These are phyloP conservation scores for Metschnikowia drakensbergensis DNA, from an alignment of 805 yeast genomes.

Conservation along the genomic window DNA sequence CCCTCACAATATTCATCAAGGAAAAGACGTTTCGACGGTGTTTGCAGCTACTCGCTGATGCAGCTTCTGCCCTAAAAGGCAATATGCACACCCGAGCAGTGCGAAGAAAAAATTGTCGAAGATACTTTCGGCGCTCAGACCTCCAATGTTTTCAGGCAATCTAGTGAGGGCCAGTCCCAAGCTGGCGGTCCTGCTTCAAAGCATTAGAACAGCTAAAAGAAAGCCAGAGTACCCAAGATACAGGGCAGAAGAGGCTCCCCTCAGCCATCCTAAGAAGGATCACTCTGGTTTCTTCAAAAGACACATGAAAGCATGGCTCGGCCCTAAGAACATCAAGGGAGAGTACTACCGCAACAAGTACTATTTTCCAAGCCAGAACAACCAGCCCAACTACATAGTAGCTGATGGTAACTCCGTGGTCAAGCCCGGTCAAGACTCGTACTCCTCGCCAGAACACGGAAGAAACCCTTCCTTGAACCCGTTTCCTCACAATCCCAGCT, in stretches of 20 bases:
- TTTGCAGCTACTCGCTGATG: slow-evolving; percentile 2
- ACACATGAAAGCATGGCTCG: slow-evolving; percentile 70
- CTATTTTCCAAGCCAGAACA: slow-evolving; percentile 61
- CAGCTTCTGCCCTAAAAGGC: not conserved
- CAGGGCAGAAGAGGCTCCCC: slow-evolving; percentile 29
- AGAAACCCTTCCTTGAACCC: slow-evolving; percentile 54
- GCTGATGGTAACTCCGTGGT: slow-evolving; percentile 43
- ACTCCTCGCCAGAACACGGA: slow-evolving; percentile 11
- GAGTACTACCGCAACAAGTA: slow-evolving; percentile 76
- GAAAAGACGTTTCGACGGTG: not conserved
- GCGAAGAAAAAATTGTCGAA: slow-evolving; percentile 7
- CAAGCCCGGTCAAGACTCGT: slow-evolving; percentile 22
- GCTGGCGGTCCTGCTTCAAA: slow-evolving; percentile 17
- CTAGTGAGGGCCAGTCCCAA: slow-evolving; percentile 11
- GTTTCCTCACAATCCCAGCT: slow-evolving; percentile 71
- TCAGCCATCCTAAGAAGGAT: slow-evolving; percentile 34
- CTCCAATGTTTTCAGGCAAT: slow-evolving; percentile 13
- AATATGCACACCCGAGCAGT: slow-evolving; percentile 3
- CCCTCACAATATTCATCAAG: too few species aligned
- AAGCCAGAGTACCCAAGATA: slow-evolving; percentile 35
- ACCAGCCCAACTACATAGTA: slow-evolving; percentile 67
- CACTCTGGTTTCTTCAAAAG: slow-evolving; percentile 53
- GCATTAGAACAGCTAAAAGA: slow-evolving; percentile 22
- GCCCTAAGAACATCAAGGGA: slow-evolving; percentile 80
- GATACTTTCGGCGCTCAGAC: not conserved